Base-by-base conservation (phyloP, 805 yeast species). In the Spathaspora girioi region DNA sequence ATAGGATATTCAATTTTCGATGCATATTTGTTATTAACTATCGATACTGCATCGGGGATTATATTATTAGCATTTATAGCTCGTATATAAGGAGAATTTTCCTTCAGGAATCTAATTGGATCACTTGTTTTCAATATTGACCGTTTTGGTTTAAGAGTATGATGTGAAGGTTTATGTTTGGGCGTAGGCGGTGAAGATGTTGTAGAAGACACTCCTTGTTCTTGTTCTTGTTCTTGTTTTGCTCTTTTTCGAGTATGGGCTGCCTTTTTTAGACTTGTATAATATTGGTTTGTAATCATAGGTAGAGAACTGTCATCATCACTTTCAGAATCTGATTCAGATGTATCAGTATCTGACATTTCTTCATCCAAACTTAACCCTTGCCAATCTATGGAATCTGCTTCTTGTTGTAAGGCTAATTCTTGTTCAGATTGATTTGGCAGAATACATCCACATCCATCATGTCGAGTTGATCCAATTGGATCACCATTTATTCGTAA, bases 161-260 rank as follows among this genome's bases (percentile, higher is more conserved):
- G 73, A 56, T 74, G 79, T 27, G 72, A 69, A 4, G 79, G 79
- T 50, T 66, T 65, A 51, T 71, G 76, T 48, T 72, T 73, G 1
- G 73, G 76, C 0, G 69, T 65, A 1, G 76, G 76, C 7, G 73
- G 32, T 29, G 32, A 29, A 10, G 32, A 10, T 29, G 11, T 29
- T 11, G 3, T 29, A 3, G 32, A 3, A 5, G 66, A 11, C 38
- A 20, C 5, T 52, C 61, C 35, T 50, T 26, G 50, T 42, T 42
- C 12, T 29, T 32, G 40, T 41, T 49, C 49, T 31, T 48, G 38
- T 38, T 47, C 40, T 32, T 20, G 32, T 32, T 26, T 47, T 43
- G 27, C 31, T 50, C 43, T 46, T 43, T 43, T 45, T 48, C 53
- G 44, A 42, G 44, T 38, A 31, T 43, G 43, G 26, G 26, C 52